Percentiles rank a stretch among this genome's conserved stretches.
These are phyloP conservation scores for Chaetomiaceae sp. DNA, from an alignment of 2,329 filamentous ascomycete species.

Conservation along the genomic window DNA sequence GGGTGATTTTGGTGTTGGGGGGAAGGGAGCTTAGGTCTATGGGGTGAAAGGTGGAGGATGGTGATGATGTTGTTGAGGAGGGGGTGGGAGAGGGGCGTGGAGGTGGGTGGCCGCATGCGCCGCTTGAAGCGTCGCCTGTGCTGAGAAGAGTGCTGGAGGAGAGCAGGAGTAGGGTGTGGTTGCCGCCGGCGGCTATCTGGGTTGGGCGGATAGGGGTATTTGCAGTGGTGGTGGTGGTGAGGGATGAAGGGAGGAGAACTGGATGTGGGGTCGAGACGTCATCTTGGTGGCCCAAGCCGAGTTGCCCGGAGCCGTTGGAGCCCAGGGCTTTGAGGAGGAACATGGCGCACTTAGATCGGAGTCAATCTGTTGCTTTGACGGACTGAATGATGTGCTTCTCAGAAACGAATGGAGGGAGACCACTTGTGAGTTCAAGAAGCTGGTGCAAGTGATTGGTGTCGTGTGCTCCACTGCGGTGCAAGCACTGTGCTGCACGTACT, in stretches of 20 bases:
- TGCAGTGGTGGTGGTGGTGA: constrained; percentile 8
- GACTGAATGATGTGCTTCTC: no score
- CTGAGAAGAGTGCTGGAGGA: constrained; percentile 54
- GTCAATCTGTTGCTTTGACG: neutral
- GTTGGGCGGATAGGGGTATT: constrained; percentile 21
- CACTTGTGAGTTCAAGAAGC: no score
- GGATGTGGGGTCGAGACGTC: constrained; percentile 62
- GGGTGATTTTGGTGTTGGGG: constrained; percentile 26
- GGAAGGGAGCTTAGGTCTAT: constrained; percentile 29
- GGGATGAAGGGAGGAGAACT: constrained; percentile 48
- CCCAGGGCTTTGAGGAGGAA: constrained; percentile 45
- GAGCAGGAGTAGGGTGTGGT: constrained; percentile 75
- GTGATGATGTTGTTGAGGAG: neutral
- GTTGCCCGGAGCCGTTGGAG: constrained; percentile 70
- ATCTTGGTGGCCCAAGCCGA: constrained; percentile 64
- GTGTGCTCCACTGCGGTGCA: no score
- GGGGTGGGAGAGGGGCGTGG: neutral
- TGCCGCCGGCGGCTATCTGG: constrained; percentile 62
- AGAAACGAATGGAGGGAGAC: no score
- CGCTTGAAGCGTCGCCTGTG: constrained; percentile 53
- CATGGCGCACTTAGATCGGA: neutral
- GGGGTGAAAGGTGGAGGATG: constrained; percentile 34
- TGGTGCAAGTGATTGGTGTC: no score
- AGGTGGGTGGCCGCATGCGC: constrained; percentile 44
- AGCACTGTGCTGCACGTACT: neutral